phyloP scores from a whole-genome alignment of 768 basidiomycete species.

The Leucocoprinus sp. region DNA sequence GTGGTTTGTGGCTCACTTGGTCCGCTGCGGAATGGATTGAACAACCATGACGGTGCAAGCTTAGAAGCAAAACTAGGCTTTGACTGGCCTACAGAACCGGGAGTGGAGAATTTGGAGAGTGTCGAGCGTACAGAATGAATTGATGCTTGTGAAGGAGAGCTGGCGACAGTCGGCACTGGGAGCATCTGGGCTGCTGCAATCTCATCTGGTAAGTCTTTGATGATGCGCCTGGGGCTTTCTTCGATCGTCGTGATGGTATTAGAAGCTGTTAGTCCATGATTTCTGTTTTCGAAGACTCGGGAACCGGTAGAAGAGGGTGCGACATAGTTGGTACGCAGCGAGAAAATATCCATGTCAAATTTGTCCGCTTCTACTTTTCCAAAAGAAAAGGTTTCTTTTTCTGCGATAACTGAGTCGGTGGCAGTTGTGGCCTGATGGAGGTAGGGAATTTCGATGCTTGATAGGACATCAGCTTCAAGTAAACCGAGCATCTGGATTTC shows the following conservation, averaged over 20 bases:
- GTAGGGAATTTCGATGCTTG: constrained; percentile 82
- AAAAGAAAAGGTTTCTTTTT: constrained; percentile 27
- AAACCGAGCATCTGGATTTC: constrained; percentile 93
- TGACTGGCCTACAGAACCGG: constrained; percentile 17
- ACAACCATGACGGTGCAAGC: constrained; percentile 70
- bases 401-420: constrained; percentile 18
- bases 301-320: constrained; percentile 19
- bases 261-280: constrained; percentile 38
- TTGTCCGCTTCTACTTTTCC: constrained; percentile 56
- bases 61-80: constrained; percentile 45
- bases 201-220: constrained; percentile 45
- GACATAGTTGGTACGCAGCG: constrained; percentile 32
- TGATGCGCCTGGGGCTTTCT: constrained; percentile 52
- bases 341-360: constrained; percentile 68
- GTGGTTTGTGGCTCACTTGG: constrained; percentile 58
- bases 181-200: constrained; percentile 20
- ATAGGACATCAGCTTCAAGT: constrained; percentile 84
- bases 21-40: constrained; percentile 63
- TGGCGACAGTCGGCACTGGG: constrained; percentile 19
- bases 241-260: constrained; percentile 54
- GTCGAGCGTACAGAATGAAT: constrained; percentile 48
- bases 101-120: constrained; percentile 21
- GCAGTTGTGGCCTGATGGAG: constrained; percentile 42
- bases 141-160: constrained; percentile 62
- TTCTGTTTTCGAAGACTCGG: constrained; percentile 38